Percentiles rank a stretch among this genome's conserved stretches.
These are phyloP conservation scores for Chaetomium strumarium DNA, from an alignment of 2,329 filamentous ascomycete species.

Conservation along the genomic window DNA sequence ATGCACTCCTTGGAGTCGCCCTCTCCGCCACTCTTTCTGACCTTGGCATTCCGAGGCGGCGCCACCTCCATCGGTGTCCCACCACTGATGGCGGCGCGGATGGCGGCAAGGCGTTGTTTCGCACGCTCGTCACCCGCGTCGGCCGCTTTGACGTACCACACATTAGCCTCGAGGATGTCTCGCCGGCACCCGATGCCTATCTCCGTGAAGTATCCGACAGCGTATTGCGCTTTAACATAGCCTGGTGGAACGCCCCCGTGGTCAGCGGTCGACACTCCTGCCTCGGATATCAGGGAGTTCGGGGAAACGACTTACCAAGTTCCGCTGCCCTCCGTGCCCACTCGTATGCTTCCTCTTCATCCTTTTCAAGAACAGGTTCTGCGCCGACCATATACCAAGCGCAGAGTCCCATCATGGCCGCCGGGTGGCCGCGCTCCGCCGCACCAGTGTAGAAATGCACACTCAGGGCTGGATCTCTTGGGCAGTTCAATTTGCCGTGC, in stretches of 20 bases:
- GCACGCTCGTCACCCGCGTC: constrained; percentile 88
- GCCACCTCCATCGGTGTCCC: constrained; percentile 52
- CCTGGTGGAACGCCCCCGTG: constrained; percentile 37
- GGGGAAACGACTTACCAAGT: constrained; percentile 55
- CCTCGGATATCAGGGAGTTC: background rate
- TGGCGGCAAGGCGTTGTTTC: constrained; percentile 78
- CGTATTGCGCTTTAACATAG: constrained; percentile 76
- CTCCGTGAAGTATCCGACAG: constrained; percentile 94
- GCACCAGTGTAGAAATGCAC: constrained; percentile 97
- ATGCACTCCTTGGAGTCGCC: constrained; percentile 52
- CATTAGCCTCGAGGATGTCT: constrained; percentile 93
- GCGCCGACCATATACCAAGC: constrained; percentile 98
- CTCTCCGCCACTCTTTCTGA: constrained; percentile 39
- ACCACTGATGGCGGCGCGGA: constrained; percentile 70
- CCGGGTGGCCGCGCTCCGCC: constrained; percentile 74
- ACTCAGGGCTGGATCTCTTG: constrained; percentile 83
- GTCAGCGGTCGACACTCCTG: background rate
- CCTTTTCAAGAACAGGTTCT: constrained; percentile 84
- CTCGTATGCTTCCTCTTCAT: constrained; percentile 93
- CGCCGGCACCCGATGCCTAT: constrained; percentile 95
- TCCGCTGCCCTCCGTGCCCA: constrained; percentile 88
- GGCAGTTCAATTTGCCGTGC: constrained; percentile 80
- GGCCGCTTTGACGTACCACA: constrained; percentile 96
- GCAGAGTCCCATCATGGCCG: constrained; percentile 96
- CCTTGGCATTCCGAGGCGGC: constrained; percentile 45